phyloP scores from a whole-genome alignment of 345 rosid species.

The Gossypium thurberi region DNA sequence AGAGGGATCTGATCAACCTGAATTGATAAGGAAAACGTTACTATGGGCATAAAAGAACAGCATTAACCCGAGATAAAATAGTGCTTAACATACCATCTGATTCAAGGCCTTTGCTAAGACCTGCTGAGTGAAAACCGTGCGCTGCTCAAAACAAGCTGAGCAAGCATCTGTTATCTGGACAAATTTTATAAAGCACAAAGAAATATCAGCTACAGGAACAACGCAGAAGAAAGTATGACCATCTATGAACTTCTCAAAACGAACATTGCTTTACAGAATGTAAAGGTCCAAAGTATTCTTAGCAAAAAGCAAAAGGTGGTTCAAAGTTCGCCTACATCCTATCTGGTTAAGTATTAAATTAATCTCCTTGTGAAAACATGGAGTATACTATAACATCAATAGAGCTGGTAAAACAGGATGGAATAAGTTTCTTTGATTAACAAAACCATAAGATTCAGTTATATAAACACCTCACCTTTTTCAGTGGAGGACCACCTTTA shows the following conservation, averaged over 20 bases:
- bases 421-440: neutral
- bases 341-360: neutral
- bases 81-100: slow-evolving; percentile 62
- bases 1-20: slow-evolving; percentile 92
- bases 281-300: neutral
- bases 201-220: neutral
- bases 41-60: slow-evolving; percentile 6
- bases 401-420: neutral
- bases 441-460: slow-evolving; percentile 16
- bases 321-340: neutral
- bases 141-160: slow-evolving; percentile 96
- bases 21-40: slow-evolving; percentile 21
- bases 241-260: neutral
- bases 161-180: slow-evolving; percentile 89
- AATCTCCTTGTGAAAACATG: neutral
- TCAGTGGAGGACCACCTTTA: slow-evolving; percentile 75
- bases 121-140: slow-evolving; percentile 92
- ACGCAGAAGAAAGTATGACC: neutral
- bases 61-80: neutral
- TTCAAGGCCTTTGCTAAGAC: slow-evolving; percentile 92
- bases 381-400: neutral
- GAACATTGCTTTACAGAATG: neutral
- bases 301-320: neutral
- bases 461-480: slow-evolving; percentile 48
- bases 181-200: slow-evolving; percentile 16